Evolutionary conservation across 495 filamentous ascomycete species (phyloP), one percentile per base, ranked within the genome.

Genomic region (Aspergillus hancockii): DNA sequence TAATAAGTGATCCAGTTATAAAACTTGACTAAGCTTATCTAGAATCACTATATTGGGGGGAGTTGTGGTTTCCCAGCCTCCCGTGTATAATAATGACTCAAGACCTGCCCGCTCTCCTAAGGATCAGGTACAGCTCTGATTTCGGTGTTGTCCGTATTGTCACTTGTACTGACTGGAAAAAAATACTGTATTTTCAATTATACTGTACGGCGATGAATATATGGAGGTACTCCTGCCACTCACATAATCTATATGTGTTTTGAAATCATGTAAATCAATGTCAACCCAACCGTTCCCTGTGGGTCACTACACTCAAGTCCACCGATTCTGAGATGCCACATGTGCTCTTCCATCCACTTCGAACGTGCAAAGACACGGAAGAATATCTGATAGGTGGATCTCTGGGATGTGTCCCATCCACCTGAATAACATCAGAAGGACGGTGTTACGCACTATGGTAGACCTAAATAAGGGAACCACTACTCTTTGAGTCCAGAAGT

Each of bases 331-430:
- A 38, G n/a, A 57, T 49, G 55, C 55, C 55, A 57, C 55, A 49
- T 57, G 58, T 55, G 47, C 51, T 49, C 23, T 49, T 54, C 50
- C 34, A 25, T 45, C 46, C 30, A 32, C 12, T 34, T 36, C 41
- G 21, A 49, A 57, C 23, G 55, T 40, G 53, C 53, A n/a, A 55
- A n/a, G 40, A n/a, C 16, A 45, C 53, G 40, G 53, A 55, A 45
- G 53, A 55, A 55, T 55, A 30, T 30, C 8, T 41, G 40, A 46
- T 41, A 55, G 53, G 53, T 55, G 53, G 53, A 55, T 55, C 38
- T 55, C 19, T 21, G 51, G 12, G 8, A 12, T 47, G 43, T 43
- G 21, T 22, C 50, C n/a, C 50, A 52, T 52, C 19, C 38, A 54
- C 22, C 52, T 54, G 21, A 54, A n/a, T n/a, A 31, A 36, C 50